Conservation (phyloP, 805 yeast species). For the Metschnikowia corniflorae region DNA sequence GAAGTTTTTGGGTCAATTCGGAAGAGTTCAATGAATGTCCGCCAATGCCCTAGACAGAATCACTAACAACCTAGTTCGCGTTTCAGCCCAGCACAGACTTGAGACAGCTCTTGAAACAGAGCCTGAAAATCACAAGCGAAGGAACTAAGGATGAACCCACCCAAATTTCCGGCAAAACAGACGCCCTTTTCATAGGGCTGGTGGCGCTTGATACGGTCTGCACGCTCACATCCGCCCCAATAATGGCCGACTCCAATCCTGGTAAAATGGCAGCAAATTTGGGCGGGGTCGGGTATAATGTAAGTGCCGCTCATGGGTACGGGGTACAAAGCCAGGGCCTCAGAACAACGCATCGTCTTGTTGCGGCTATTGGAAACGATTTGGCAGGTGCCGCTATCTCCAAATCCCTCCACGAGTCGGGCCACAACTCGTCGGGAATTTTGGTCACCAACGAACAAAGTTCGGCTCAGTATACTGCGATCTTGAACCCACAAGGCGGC, state of each 20-base stretch:
- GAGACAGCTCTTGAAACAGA: not conserved
- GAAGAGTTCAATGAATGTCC: no score
- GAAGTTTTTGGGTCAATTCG: no score
- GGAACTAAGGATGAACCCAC: not conserved
- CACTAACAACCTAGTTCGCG: slow-evolving; percentile 6
- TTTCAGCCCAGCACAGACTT: slow-evolving; percentile 11
- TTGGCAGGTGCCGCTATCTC: slow-evolving; percentile 44
- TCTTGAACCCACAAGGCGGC: slow-evolving; percentile 60
- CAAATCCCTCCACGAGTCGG: slow-evolving; percentile 21
- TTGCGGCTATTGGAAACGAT: slow-evolving; percentile 65
- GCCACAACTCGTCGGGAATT: slow-evolving; percentile 41
- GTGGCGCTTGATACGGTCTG: slow-evolving; percentile 73
- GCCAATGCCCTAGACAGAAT: no score
- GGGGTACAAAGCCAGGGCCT: slow-evolving; percentile 10
- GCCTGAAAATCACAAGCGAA: not conserved
- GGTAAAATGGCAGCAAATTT: slow-evolving; percentile 53
- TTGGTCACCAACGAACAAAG: slow-evolving; percentile 16
- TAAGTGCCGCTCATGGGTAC: slow-evolving; percentile 59
- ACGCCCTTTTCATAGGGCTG: slow-evolving; percentile 62
- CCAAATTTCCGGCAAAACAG: slow-evolving; percentile 10
- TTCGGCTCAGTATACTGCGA: slow-evolving; percentile 74
- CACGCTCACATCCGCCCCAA: slow-evolving; percentile 28
- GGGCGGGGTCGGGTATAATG: slow-evolving; percentile 87
- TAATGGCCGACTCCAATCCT: slow-evolving; percentile 67
- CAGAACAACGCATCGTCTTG: slow-evolving; percentile 32